Evolutionary conservation across 73 alveolate genomes (phyloP).

Genomic region (Tetrahymena elliotti): DNA sequence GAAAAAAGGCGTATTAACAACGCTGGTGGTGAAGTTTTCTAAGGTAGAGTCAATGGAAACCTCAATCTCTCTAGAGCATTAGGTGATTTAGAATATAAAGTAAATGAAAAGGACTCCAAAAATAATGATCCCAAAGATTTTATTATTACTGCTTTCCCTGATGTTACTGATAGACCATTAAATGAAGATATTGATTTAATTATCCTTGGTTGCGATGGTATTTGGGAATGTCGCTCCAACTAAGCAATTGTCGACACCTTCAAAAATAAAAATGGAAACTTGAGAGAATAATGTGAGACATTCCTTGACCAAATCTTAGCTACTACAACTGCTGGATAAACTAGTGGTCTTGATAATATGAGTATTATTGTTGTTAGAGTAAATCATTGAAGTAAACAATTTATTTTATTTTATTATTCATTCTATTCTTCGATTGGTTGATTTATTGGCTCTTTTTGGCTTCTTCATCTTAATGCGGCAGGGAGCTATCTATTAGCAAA

Average conservation of each 20-base stretch:
- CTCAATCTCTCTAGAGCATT: conserved; percentile 79
- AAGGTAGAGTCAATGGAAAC: conserved; percentile 85
- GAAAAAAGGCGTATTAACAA: conserved; percentile 75
- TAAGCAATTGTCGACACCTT: not conserved
- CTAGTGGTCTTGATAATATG: not conserved
- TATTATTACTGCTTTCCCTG: not conserved
- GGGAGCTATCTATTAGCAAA: too few relatives aligned
- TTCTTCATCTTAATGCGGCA: not conserved
- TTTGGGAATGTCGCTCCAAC: not conserved
- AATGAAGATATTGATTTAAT: not conserved
- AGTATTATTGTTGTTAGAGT: not conserved
- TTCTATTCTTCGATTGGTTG: not conserved
- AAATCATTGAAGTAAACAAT: not conserved
- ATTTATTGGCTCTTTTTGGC: not conserved
- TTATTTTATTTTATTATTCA: not conserved
- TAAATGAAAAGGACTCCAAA: not conserved
- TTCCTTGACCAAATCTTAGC: not conserved
- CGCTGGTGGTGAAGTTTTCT: conserved; percentile 83
- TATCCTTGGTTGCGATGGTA: not conserved
- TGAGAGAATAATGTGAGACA: not conserved
- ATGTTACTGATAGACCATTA: not conserved
- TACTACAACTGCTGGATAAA: not conserved
- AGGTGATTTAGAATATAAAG: conserved; percentile 89
- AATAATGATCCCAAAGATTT: not conserved
- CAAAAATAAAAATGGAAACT: not conserved